phyloP scores from a whole-genome alignment of 208 protist genomes.

The Crithidia brevicula region DNA sequence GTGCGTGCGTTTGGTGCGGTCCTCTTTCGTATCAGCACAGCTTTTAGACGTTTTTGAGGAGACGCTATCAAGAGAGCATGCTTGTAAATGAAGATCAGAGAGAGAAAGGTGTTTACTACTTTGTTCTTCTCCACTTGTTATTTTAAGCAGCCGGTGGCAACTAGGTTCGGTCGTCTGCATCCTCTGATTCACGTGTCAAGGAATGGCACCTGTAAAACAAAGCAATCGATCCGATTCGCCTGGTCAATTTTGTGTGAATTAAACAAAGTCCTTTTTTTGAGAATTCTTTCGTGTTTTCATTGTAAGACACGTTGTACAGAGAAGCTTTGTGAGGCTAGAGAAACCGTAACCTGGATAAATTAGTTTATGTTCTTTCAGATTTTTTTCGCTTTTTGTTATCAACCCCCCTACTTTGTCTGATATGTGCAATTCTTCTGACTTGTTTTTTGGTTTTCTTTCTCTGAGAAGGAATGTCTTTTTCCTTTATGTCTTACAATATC shows the following conservation, averaged over 20 bases:
- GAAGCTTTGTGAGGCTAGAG: too few species aligned
- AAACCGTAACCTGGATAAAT: too few species aligned
- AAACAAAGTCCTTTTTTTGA: neutral
- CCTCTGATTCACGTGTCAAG: neutral
- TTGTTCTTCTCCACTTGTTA: too few species aligned
- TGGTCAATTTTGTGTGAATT: neutral
- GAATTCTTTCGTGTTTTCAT: conserved; percentile 13
- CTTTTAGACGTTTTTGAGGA: too few species aligned
- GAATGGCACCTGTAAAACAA: neutral
- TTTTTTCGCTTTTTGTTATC: neutral
- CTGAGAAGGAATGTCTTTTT: neutral
- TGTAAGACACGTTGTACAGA: too few species aligned
- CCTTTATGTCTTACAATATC: neutral
- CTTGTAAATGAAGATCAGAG: too few species aligned
- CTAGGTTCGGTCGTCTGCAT: neutral
- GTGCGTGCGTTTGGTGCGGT: too few species aligned
- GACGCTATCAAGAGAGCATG: too few species aligned
- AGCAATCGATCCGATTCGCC: neutral
- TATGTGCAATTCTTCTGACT: neutral
- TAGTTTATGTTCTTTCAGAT: conserved; percentile 1
- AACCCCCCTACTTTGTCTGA: too few species aligned
- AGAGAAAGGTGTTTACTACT: too few species aligned
- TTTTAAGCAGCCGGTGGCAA: too few species aligned
- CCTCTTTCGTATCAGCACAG: too few species aligned
- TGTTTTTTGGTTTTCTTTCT: conserved; percentile 23